Percentiles rank a stretch among this genome's conserved stretches.
Conservation (phyloP, 2,329 filamentous ascomycete species). For the Cadophora sp. region DNA sequence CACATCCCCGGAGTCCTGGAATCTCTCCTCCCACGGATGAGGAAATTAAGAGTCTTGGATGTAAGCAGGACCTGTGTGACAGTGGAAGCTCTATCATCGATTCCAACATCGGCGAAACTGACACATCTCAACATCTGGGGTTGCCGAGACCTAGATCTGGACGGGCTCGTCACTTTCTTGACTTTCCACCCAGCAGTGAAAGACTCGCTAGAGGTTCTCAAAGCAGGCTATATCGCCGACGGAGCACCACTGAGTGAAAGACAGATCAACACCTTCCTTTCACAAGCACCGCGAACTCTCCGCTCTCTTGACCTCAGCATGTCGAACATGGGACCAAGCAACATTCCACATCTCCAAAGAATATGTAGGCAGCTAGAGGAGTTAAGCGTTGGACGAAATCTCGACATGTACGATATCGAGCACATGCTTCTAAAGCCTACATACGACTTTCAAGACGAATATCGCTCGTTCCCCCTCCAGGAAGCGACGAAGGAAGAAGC, state of each 20-base stretch:
- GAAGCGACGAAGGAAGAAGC: neutral
- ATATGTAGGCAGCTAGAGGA: constrained; percentile 27
- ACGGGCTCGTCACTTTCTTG: constrained; percentile 18
- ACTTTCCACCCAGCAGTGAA: constrained; percentile 15
- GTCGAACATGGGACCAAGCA: constrained; percentile 19
- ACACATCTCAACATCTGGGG: constrained; percentile 19
- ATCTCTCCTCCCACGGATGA: constrained; percentile 15
- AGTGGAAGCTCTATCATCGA: constrained; percentile 1
- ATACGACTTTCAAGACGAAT: constrained; percentile 13
- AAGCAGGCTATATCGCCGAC: constrained; percentile 15
- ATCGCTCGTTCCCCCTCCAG: neutral
- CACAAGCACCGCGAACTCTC: neutral
- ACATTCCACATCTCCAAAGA: constrained; percentile 24
- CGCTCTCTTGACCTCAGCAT: constrained; percentile 28
- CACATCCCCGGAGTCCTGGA: constrained; percentile 15
- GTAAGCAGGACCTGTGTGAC: constrained; percentile 14
- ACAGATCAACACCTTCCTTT: constrained; percentile 19
- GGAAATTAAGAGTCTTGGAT: constrained; percentile 23
- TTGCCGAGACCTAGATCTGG: constrained; percentile 3
- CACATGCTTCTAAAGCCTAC: constrained; percentile 22
- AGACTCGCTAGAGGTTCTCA: constrained; percentile 17
- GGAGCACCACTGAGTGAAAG: constrained; percentile 14
- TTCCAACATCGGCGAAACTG: constrained; percentile 16
- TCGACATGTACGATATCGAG: constrained; percentile 34
- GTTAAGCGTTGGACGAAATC: constrained; percentile 26